These are phyloP conservation scores for Penicillium longicatenatum DNA, from an alignment of 495 filamentous ascomycete genomes.

Conservation along the genomic window DNA sequence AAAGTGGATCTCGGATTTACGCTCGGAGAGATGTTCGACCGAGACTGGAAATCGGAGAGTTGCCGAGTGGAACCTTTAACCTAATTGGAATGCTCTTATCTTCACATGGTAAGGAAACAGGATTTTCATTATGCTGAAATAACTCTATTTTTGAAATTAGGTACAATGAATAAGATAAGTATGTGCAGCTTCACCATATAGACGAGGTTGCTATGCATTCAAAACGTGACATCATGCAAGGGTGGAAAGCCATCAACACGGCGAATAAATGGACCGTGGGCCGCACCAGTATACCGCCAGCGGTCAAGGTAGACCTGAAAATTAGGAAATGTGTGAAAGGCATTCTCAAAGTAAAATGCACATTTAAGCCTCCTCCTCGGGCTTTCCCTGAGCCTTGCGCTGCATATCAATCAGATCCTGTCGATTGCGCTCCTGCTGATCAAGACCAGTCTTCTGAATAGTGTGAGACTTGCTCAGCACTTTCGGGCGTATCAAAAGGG, in stretches of 20 bases:
- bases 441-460: conserved; percentile 63
- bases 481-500: conserved; percentile 55
- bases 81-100: too few species aligned
- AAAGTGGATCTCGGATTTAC: background rate
- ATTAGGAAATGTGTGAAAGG: background rate
- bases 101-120: too few species aligned
- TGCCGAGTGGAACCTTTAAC: too few species aligned
- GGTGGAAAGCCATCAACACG: background rate
- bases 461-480: conserved; percentile 61
- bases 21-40: background rate
- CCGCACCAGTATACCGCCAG: background rate
- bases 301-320: background rate
- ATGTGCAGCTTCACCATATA: background rate
- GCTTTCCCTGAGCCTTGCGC: conserved; percentile 23
- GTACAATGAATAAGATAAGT: background rate
- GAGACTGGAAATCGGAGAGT: background rate
- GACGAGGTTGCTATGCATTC: background rate
- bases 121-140: too few species aligned
- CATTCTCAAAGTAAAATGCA: background rate
- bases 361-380: conserved; percentile 30
- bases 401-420: conserved; percentile 38
- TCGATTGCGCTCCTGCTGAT: conserved; percentile 49
- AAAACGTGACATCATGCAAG: conserved; percentile 3
- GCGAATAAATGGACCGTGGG: background rate
- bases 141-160: background rate